Evolutionary conservation across 192 early-diverging fungal genomes (phyloP).

Genomic region (Mortierella antarctica): DNA sequence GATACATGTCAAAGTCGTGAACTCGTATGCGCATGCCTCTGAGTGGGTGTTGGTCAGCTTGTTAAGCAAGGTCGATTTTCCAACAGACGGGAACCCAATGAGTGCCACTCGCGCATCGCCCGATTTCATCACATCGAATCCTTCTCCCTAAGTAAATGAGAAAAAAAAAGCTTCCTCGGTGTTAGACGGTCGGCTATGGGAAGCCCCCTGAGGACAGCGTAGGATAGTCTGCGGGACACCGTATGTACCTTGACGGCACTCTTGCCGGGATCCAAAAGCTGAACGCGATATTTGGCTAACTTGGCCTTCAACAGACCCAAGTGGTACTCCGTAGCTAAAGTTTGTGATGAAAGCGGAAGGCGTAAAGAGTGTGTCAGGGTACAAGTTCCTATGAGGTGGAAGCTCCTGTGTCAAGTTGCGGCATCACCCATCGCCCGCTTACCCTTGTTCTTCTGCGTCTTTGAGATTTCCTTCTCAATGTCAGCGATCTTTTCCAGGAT

Average conservation of each 20-base stretch:
- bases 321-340: slow-evolving; percentile 93
- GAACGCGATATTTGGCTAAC: slow-evolving; percentile 82
- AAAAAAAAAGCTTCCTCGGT: slow-evolving; percentile 39
- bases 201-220: slow-evolving; percentile 47
- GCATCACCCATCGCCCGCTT: slow-evolving; percentile 2
- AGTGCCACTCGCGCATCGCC: slow-evolving; percentile 96
- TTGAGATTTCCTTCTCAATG: slow-evolving; percentile 89
- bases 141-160: slow-evolving; percentile 70
- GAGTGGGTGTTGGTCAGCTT: slow-evolving; percentile 94
- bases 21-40: slow-evolving; percentile 90
- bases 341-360: background rate
- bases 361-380: background rate
- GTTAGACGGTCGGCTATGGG: slow-evolving; percentile 25
- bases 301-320: slow-evolving; percentile 98
- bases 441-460: slow-evolving; percentile 99
- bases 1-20: slow-evolving; percentile 96
- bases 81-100: slow-evolving; percentile 98
- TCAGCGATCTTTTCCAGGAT: slow-evolving; percentile 91
- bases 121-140: slow-evolving; percentile 98
- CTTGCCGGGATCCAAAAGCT: slow-evolving; percentile 80
- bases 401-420: background rate
- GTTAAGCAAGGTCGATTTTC: slow-evolving; percentile 96
- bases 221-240: slow-evolving; percentile 16
- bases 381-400: background rate
- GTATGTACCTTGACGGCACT: slow-evolving; percentile 58